These are phyloP conservation scores for Aspergillus egyptiacus DNA, from an alignment of 495 filamentous ascomycete genomes.

Conservation along the genomic window DNA sequence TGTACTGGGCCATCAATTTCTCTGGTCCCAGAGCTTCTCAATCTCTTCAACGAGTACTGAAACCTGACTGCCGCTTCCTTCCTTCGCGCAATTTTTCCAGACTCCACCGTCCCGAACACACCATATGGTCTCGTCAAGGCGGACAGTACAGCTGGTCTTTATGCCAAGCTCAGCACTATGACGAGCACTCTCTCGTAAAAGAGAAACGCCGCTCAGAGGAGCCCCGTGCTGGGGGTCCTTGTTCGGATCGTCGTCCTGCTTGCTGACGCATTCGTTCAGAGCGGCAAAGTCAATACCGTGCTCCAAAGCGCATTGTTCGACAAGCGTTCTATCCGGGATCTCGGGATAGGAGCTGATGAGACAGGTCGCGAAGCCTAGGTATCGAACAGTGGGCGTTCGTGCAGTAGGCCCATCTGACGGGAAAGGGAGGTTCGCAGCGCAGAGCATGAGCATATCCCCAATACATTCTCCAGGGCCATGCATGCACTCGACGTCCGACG, in stretches of 20 bases:
- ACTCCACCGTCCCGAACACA: constrained; percentile 75
- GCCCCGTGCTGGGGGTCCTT: constrained; percentile 40
- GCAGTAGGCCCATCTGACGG: constrained; percentile 13
- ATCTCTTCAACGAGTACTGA: constrained; percentile 72
- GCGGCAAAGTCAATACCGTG: constrained; percentile 80
- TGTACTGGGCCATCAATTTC: constrained; percentile 16
- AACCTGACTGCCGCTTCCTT: constrained; percentile 53
- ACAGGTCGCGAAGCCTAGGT: constrained; percentile 88
- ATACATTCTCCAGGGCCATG: constrained; percentile 90
- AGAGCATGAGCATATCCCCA: constrained; percentile 90
- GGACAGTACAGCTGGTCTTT: constrained; percentile 80
- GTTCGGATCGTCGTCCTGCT: constrained; percentile 41
- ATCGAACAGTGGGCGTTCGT: constrained; percentile 69
- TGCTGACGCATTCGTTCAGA: constrained; percentile 70
- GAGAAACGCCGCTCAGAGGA: constrained; percentile 44
- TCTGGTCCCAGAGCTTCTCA: constrained; percentile 39
- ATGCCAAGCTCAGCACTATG: constrained; percentile 62
- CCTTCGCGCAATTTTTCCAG: constrained; percentile 70
- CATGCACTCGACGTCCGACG: constrained; percentile 55
- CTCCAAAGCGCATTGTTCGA: constrained; percentile 81
- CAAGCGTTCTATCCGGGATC: constrained; percentile 67
- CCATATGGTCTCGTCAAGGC: constrained; percentile 69
- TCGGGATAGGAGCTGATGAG: constrained; percentile 61
- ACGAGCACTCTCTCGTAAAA: constrained; percentile 72
- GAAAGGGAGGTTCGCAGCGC: constrained; percentile 63